These are phyloP conservation scores for Exserohilum rostratum DNA, from an alignment of 2,329 filamentous ascomycete genomes.

Conservation along the genomic window DNA sequence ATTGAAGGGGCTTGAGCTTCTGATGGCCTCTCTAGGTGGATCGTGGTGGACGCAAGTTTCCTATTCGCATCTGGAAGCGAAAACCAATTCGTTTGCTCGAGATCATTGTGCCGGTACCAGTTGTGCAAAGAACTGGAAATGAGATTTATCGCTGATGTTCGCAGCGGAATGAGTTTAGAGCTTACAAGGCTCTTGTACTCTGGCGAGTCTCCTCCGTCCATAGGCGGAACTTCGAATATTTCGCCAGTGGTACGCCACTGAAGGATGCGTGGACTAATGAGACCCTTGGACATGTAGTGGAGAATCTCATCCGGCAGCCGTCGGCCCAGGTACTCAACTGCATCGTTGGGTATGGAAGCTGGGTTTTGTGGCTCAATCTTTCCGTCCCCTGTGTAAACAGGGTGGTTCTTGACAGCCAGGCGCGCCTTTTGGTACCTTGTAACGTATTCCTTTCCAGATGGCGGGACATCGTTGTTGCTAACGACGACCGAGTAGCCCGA, in stretches of 20 bases:
- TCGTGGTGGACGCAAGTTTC: slow-evolving; percentile 59
- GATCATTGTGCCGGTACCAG: slow-evolving; percentile 79
- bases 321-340: slow-evolving; percentile 89
- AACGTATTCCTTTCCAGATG: slow-evolving; percentile 75
- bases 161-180: slow-evolving; percentile 73
- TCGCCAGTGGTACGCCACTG: slow-evolving; percentile 83
- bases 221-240: slow-evolving; percentile 78
- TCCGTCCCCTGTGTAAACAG: slow-evolving; percentile 78
- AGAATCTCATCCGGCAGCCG: slow-evolving; percentile 88
- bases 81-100: slow-evolving; percentile 84
- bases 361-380: slow-evolving; percentile 75
- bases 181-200: slow-evolving; percentile 83
- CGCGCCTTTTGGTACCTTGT: slow-evolving; percentile 86
- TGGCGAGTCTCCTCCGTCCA: slow-evolving; percentile 79
- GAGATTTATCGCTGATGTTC: slow-evolving; percentile 77
- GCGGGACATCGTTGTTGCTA: slow-evolving; percentile 79
- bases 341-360: slow-evolving; percentile 77
- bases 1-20: slow-evolving; percentile 57
- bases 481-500: slow-evolving; percentile 77
- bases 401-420: slow-evolving; percentile 85
- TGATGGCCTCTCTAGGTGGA: slow-evolving; percentile 63
- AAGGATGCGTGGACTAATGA: slow-evolving; percentile 79
- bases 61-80: slow-evolving; percentile 26
- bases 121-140: slow-evolving; percentile 80
- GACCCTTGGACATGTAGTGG: slow-evolving; percentile 83